Conservation (phyloP, 2,329 filamentous ascomycete species). For the Trichoderma pleuroti region DNA sequence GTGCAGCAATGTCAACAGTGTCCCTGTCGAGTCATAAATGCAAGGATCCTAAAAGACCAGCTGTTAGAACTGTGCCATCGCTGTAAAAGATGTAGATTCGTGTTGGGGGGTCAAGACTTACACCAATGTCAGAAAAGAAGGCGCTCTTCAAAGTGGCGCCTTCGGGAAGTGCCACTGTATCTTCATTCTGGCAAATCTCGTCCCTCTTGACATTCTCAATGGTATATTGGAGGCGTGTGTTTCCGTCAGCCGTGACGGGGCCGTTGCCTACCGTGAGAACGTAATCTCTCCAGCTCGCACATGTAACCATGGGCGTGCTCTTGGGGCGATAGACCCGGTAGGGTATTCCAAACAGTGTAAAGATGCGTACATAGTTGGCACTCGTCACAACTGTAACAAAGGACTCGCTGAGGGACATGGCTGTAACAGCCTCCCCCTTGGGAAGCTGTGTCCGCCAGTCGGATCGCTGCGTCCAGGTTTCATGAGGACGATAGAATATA, state of each 20-base stretch:
- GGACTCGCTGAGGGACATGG: slow-evolving; percentile 86
- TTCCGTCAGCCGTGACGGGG: slow-evolving; percentile 73
- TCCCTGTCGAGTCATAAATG: slow-evolving; percentile 91
- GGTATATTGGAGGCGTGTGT: slow-evolving; percentile 76
- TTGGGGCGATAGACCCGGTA: slow-evolving; percentile 89
- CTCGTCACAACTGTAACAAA: slow-evolving; percentile 88
- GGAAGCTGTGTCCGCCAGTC: slow-evolving; percentile 93
- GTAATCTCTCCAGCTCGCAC: slow-evolving; percentile 91
- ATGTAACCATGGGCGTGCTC: slow-evolving; percentile 83
- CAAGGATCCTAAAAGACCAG: slow-evolving; percentile 69
- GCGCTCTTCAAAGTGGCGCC: slow-evolving; percentile 72
- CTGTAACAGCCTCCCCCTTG: slow-evolving; percentile 76
- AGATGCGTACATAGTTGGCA: slow-evolving; percentile 84
- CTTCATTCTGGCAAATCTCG: slow-evolving; percentile 91
- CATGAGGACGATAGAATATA: slow-evolving; percentile 95
- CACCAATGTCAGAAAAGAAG: slow-evolving; percentile 90
- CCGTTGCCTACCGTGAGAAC: slow-evolving; percentile 96
- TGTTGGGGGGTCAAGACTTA: slow-evolving; percentile 42
- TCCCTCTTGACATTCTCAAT: slow-evolving; percentile 94
- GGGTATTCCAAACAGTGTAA: slow-evolving; percentile 87
- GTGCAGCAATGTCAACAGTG: slow-evolving; percentile 80
- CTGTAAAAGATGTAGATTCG: background rate
- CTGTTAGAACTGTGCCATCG: background rate
- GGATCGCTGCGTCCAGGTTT: slow-evolving; percentile 86
- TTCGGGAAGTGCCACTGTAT: slow-evolving; percentile 79